Conservation (phyloP, 768 basidiomycete genomes). For the Leccinellum rugosiceps region DNA sequence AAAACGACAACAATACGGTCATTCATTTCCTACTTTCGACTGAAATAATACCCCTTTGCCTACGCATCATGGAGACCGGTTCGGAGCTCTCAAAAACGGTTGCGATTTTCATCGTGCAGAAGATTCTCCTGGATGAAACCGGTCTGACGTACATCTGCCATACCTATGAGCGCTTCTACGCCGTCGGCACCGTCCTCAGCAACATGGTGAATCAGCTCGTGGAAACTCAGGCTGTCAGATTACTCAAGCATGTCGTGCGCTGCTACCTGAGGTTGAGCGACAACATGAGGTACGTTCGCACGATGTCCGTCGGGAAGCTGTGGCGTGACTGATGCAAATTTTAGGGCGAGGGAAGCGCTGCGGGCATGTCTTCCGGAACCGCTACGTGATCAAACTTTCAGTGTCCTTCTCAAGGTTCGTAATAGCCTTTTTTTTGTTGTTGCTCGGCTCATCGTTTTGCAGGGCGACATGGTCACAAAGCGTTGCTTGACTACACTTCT, state of each 20-base stretch:
- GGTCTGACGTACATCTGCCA: constrained; percentile 99
- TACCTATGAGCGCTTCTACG: constrained; percentile 99
- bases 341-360: constrained; percentile 90
- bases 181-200: constrained; percentile 95
- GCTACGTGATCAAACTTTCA: constrained; percentile 90
- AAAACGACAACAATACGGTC: constrained; percentile 99
- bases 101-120: constrained; percentile 99
- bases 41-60: constrained; percentile 98
- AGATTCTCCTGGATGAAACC: constrained; percentile 94
- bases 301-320: constrained; percentile 6
- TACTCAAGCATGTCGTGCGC: constrained; percentile 96
- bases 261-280: constrained; percentile 96
- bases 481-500: constrained; percentile 87
- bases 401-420: constrained; percentile 80
- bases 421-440: neutral
- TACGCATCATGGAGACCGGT: constrained; percentile 99
- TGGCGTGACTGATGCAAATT: constrained; percentile 7
- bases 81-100: constrained; percentile 98
- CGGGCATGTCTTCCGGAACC: constrained; percentile 96
- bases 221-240: constrained; percentile 93
- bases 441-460: constrained; percentile 13
- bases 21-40: constrained; percentile 99
- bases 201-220: constrained; percentile 99
- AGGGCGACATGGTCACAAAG: constrained; percentile 99
- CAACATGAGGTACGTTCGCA: constrained; percentile 73